A percentile compares a stretch with the other conserved stretches of the same genome.
These are phyloP conservation scores for Circinella minor DNA, from an alignment of 371 early-diverging fungal species.

Conservation along the genomic window DNA sequence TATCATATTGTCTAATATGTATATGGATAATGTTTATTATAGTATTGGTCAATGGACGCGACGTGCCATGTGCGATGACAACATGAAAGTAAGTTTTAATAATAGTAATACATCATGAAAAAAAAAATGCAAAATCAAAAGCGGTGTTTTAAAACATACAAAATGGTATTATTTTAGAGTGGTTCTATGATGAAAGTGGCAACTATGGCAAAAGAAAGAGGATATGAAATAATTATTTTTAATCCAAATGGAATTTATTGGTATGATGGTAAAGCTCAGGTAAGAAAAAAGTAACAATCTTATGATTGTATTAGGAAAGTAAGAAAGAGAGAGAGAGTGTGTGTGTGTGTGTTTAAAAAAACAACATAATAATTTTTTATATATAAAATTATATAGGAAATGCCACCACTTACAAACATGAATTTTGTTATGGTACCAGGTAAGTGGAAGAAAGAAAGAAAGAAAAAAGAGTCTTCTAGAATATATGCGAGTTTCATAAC, in stretches of 20 bases:
- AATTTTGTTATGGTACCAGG: conserved; percentile 23
- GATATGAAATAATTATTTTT: conserved; percentile 48
- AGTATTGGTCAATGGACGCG: conserved; percentile 53
- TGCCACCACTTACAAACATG: conserved; percentile 15
- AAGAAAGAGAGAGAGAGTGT: neutral
- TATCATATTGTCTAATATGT: too few species aligned
- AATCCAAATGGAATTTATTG: conserved; percentile 53
- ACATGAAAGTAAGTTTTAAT: conserved; percentile 30
- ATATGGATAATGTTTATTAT: neutral
- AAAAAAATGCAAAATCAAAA: too few species aligned
- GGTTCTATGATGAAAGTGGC: conserved; percentile 48
- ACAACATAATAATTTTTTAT: neutral
- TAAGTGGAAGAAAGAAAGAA: neutral
- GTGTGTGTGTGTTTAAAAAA: too few species aligned
- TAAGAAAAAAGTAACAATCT: conserved; percentile 19
- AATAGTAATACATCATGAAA: too few species aligned
- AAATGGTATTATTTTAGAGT: conserved; percentile 17
- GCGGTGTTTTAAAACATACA: too few species aligned
- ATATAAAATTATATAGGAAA: conserved; percentile 11
- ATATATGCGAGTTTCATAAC: conserved; percentile 1
- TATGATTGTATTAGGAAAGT: neutral
- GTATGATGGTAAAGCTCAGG: conserved; percentile 37
- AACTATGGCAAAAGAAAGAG: conserved; percentile 29
- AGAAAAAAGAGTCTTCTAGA: conserved; percentile 1
- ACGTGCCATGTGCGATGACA: conserved; percentile 51